A percentile compares a stretch with the other conserved stretches of the same genome.
These are phyloP conservation scores for Picochlorum sp. DNA, from an alignment of 139 green algal genomes.

Conservation along the genomic window DNA sequence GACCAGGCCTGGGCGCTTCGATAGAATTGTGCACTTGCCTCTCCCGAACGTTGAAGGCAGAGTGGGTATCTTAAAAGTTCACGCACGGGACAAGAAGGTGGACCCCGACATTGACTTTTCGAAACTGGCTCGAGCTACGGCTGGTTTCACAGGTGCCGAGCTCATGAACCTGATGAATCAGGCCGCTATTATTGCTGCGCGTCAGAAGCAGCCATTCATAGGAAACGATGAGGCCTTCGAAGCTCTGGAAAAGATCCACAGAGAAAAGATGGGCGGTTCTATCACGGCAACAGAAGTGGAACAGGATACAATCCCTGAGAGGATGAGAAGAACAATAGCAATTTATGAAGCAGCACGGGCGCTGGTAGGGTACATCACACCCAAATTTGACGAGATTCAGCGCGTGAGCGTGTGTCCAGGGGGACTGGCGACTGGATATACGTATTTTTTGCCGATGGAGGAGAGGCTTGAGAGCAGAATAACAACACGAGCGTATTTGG, in stretches of 20 bases:
- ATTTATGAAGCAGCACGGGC: slow-evolving; percentile 80
- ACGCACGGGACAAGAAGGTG: slow-evolving; percentile 71
- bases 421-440: slow-evolving; percentile 45
- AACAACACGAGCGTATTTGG: slow-evolving; percentile 69
- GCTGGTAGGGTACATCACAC: slow-evolving; percentile 69
- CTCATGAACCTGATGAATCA: slow-evolving; percentile 89
- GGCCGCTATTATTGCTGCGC: slow-evolving; percentile 64
- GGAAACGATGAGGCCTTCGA: slow-evolving; percentile 73
- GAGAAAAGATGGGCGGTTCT: slow-evolving; percentile 37
- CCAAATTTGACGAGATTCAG: slow-evolving; percentile 73
- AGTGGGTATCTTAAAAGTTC: slow-evolving; percentile 80
- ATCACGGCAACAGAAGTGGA: slow-evolving; percentile 9
- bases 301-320: slow-evolving; percentile 22
- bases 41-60: slow-evolving; percentile 74
- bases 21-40: slow-evolving; percentile 88
- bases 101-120: slow-evolving; percentile 67
- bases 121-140: slow-evolving; percentile 68
- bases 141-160: slow-evolving; percentile 83
- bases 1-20: slow-evolving; percentile 87
- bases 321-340: slow-evolving; percentile 29
- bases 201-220: slow-evolving; percentile 55
- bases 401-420: slow-evolving; percentile 36
- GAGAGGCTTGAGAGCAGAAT: slow-evolving; percentile 67
- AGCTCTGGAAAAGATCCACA: slow-evolving; percentile 78
- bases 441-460: slow-evolving; percentile 79